Base-by-base conservation (phyloP, 345 rosid genomes). In the Odontarrhena argentea region DNA sequence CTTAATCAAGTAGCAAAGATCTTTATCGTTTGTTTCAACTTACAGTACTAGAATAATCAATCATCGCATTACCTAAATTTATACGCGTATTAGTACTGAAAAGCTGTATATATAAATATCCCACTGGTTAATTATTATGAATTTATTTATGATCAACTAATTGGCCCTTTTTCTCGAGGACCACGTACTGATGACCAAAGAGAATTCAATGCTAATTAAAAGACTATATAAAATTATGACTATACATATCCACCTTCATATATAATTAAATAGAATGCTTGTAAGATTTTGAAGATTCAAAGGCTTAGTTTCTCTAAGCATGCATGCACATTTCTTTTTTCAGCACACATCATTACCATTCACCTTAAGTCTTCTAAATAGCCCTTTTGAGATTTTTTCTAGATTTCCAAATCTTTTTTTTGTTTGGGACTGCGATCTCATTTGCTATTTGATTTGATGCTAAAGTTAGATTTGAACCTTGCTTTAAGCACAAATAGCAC, bases 261-360 rank as follows among this genome's bases (percentile, higher is more conserved):
- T 59, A 47, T 58, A 28, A 40, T 25, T 42, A 40, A 56, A n/a
- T 49, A 43, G n/a, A 71, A 64, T 22, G 59, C 52, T 44, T 50
- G 32, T 50, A 38, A 58, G 28, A 50, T 66, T 65, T 65, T 50
- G 48, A 58, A 13, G 55, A 58, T 57, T 73, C 38, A 43, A 34
- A 43, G 60, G 46, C 14, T 71, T 57, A 40, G 38, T 63, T 47
- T 63, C 30, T 9, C 7, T 49, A 57, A 72, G 40, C 70, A 65
- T 57, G 55, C 62, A 52, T 73, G 62, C 50, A 66, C 67, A 66
- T 35, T 67, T 67, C 46, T 37, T 24, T 35, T 56, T 50, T 10
- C 65, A 58, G 62, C 25, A 73, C 7, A 26, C 67, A 73, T 73
- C 72, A 73, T 73, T 73, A 65, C 76, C 61, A 51, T 44, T 66